Evolutionary conservation across 208 protist species (phyloP).

Genomic region (Trypanosoma brucei): DNA sequence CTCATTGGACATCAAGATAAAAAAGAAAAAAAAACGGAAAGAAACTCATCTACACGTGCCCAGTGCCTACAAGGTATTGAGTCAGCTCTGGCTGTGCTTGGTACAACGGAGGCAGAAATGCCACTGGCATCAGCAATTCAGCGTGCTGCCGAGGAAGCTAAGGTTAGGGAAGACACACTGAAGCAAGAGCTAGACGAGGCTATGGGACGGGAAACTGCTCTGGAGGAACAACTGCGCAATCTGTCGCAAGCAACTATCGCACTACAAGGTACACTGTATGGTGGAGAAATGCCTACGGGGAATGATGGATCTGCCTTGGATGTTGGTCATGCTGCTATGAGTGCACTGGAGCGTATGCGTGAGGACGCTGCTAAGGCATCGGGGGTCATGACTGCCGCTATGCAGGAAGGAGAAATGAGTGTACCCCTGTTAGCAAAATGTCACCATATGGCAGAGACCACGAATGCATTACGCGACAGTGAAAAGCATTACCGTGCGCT

Average conservation of each 20-base stretch:
- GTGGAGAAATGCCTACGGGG: too few species aligned
- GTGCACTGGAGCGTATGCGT: too few species aligned
- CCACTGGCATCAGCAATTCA: slow-evolving; percentile 13
- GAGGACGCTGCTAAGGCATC: too few species aligned
- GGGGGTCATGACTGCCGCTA: too few species aligned
- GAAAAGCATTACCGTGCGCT: too few species aligned
- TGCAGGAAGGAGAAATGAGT: too few species aligned
- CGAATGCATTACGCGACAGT: background rate
- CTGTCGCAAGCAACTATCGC: background rate
- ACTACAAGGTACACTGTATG: too few species aligned
- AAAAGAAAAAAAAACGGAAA: too few species aligned
- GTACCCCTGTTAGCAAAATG: too few species aligned
- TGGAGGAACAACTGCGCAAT: slow-evolving; percentile 14
- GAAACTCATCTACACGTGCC: slow-evolving; percentile 24
- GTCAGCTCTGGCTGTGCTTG: slow-evolving; percentile 25
- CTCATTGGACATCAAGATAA: too few species aligned
- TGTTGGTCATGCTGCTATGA: too few species aligned
- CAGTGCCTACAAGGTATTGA: slow-evolving; percentile 29
- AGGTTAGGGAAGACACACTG: slow-evolving; percentile 6
- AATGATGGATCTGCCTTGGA: too few species aligned
- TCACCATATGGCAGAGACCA: slow-evolving; percentile 1
- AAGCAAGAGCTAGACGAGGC: slow-evolving; percentile 2
- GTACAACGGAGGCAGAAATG: slow-evolving; percentile 13
- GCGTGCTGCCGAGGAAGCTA: slow-evolving; percentile 14
- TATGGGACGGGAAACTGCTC: background rate